These are phyloP conservation scores for Agrocybe praecox DNA, from an alignment of 768 basidiomycete genomes.

Conservation along the genomic window DNA sequence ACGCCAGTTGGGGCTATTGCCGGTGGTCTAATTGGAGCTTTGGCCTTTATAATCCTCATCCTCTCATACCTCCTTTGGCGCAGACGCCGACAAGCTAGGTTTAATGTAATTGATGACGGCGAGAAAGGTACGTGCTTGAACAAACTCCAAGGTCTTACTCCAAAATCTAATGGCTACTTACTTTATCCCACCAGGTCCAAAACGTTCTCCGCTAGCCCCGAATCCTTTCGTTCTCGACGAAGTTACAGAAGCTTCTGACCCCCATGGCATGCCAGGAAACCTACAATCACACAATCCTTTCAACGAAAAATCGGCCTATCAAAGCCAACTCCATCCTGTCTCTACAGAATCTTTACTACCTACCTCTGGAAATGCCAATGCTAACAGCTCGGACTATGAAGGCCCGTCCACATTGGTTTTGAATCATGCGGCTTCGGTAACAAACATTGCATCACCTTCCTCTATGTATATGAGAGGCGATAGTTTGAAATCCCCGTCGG, in stretches of 20 bases:
- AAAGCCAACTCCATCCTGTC: neutral
- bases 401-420: too few species aligned
- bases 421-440: too few species aligned
- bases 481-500: neutral
- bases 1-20: conserved; percentile 6
- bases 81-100: neutral
- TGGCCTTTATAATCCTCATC: neutral
- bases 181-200: neutral
- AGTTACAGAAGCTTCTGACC: neutral
- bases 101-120: neutral
- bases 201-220: neutral
- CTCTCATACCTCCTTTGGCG: conserved; percentile 5
- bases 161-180: neutral
- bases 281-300: neutral
- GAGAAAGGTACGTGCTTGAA: neutral
- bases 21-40: conserved; percentile 1
- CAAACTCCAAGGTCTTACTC: neutral
- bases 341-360: neutral
- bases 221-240: neutral
- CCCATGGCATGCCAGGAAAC: neutral
- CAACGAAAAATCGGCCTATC: neutral
- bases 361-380: neutral
- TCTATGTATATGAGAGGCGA: neutral
- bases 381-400: too few species aligned
- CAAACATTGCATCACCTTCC: neutral